Conservation (phyloP, 129 eudicot genomes). For the Solidago caesia region DNA sequence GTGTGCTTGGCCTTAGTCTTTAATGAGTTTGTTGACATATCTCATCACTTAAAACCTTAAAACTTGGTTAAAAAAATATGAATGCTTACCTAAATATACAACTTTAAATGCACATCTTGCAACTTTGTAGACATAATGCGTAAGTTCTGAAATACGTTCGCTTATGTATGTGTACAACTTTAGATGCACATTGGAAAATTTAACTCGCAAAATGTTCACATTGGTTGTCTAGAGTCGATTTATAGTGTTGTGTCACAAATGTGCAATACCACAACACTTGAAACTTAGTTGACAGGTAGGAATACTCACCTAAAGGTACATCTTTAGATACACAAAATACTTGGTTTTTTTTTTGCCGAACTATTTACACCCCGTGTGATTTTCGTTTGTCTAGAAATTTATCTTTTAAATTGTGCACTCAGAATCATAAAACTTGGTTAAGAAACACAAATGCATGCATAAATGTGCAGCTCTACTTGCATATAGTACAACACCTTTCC, state of each 20-base stretch:
- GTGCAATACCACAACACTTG: neutral
- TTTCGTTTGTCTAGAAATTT: neutral
- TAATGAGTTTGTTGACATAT: conserved; percentile 73
- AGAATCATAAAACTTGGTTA: neutral
- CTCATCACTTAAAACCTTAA: conserved; percentile 43
- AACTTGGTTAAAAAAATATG: conserved; percentile 37
- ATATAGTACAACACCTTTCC: conserved; percentile 11
- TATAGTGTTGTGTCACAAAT: conserved; percentile 15
- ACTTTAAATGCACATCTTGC: conserved; percentile 27
- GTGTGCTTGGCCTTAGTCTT: conserved; percentile 55
- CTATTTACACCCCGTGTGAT: neutral
- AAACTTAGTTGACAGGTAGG: neutral
- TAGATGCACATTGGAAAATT: conserved; percentile 14
- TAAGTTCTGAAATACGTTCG: conserved; percentile 1
- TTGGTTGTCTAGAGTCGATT: neutral
- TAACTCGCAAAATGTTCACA: conserved; percentile 4
- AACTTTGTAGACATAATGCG: conserved; percentile 8
- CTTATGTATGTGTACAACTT: conserved; percentile 9
- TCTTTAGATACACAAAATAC: conserved; percentile 15
- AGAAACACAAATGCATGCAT: conserved; percentile 4
- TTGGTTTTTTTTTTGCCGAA: neutral
- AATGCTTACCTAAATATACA: conserved; percentile 39
- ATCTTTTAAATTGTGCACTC: neutral
- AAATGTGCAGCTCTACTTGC: conserved; percentile 23
- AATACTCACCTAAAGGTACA: conserved; percentile 12